Conservation (phyloP, 2,329 filamentous ascomycete species). For the Fusarium sp. region DNA sequence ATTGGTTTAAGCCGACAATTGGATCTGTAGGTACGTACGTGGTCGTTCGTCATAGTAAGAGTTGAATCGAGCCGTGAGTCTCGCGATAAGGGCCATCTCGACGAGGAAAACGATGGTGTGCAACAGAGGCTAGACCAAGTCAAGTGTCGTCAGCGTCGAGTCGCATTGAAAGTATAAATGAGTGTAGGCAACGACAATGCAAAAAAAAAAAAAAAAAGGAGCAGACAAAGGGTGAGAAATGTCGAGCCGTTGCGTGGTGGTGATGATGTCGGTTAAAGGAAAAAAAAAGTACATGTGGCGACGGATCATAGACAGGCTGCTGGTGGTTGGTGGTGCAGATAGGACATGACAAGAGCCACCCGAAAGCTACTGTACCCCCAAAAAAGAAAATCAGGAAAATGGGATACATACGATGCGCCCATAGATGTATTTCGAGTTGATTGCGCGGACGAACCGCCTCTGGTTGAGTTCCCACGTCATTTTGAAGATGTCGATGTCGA, state of each 20-base stretch:
- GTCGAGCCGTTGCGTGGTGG: slow-evolving; percentile 1
- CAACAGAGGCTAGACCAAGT: slow-evolving; percentile 78
- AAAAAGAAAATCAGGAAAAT: background rate
- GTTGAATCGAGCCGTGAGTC: slow-evolving; percentile 90
- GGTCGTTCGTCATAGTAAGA: slow-evolving; percentile 92
- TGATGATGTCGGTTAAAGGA: slow-evolving; percentile 18
- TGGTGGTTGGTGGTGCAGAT: background rate
- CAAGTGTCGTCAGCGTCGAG: slow-evolving; percentile 38
- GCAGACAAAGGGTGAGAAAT: background rate
- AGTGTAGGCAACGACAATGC: background rate
- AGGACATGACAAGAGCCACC: background rate
- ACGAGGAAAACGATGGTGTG: slow-evolving; percentile 87
- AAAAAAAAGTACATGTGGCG: slow-evolving; percentile 36
- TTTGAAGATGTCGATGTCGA: background rate
- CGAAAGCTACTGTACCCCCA: background rate
- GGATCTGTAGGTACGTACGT: slow-evolving; percentile 61
- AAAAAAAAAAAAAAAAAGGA: background rate
- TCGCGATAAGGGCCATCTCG: slow-evolving; percentile 87
- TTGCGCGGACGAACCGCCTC: slow-evolving; percentile 37
- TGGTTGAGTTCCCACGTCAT: slow-evolving; percentile 41
- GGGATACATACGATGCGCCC: slow-evolving; percentile 36
- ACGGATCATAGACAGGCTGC: slow-evolving; percentile 36
- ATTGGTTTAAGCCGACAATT: background rate
- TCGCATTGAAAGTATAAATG: slow-evolving; percentile 18
- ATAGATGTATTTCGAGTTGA: slow-evolving; percentile 41